Evolutionary conservation across 2,329 filamentous ascomycete species (phyloP).

Genomic region (Cladosporium oxysporum): DNA sequence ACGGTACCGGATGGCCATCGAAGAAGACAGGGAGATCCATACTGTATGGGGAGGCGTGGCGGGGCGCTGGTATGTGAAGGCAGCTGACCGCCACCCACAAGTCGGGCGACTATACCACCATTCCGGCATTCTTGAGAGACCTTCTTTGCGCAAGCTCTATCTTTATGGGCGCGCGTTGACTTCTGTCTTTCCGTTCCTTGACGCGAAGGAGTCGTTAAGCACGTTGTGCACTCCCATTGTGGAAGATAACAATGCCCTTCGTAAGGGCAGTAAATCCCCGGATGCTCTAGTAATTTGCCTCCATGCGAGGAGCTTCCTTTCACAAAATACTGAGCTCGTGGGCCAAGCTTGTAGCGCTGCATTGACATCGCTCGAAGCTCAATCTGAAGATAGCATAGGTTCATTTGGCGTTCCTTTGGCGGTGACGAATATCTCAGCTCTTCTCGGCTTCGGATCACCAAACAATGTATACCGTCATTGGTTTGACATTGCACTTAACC

Average conservation of each 20-base stretch:
- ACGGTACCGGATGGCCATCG: conserved; percentile 87
- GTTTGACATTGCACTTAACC: conserved; percentile 27
- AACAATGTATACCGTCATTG: conserved; percentile 51
- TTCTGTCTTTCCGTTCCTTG: conserved; percentile 65
- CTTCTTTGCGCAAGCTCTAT: conserved; percentile 70
- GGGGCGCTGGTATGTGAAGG: conserved; percentile 80
- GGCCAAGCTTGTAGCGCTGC: conserved; percentile 52
- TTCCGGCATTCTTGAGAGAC: conserved; percentile 74
- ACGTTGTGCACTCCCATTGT: conserved; percentile 62
- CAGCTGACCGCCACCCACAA: conserved; percentile 72
- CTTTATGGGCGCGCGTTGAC: conserved; percentile 72
- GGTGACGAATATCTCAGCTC: conserved; percentile 55
- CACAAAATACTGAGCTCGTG: conserved; percentile 51
- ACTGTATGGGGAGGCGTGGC: conserved; percentile 82
- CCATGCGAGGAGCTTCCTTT: conserved; percentile 65
- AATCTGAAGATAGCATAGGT: conserved; percentile 49
- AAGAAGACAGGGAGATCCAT: conserved; percentile 68
- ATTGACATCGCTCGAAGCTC: conserved; percentile 54
- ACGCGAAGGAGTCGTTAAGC: conserved; percentile 69
- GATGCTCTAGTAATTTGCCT: conserved; percentile 52
- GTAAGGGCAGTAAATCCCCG: conserved; percentile 43
- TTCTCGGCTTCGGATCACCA: conserved; percentile 57
- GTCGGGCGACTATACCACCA: conserved; percentile 86
- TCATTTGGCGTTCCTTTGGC: conserved; percentile 57
- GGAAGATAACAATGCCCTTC: conserved; percentile 38